These are phyloP conservation scores for Evansstolkia leycettana DNA, from an alignment of 495 filamentous ascomycete genomes.

Conservation along the genomic window DNA sequence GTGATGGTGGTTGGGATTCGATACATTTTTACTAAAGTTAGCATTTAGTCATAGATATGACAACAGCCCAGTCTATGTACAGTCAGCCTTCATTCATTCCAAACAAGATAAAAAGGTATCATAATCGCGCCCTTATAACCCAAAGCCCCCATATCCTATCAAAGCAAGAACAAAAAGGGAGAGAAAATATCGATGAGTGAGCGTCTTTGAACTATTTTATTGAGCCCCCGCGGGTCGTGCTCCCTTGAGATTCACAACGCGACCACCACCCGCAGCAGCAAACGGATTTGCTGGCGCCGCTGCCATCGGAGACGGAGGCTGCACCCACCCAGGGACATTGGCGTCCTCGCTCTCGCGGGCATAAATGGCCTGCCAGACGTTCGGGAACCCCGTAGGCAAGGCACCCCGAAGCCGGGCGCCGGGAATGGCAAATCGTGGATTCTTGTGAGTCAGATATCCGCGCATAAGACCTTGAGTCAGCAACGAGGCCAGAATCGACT, in stretches of 20 bases:
- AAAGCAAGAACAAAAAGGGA: too few relatives aligned
- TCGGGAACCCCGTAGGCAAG: constrained; percentile 50
- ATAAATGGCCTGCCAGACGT: constrained; percentile 44
- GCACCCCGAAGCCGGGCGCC: constrained; percentile 56
- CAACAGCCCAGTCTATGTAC: too few relatives aligned
- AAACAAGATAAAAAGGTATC: too few relatives aligned
- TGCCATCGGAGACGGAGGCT: constrained; percentile 12
- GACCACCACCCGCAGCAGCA: constrained; percentile 19
- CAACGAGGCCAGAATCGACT: constrained; percentile 62
- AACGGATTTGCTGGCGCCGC: constrained; percentile 2
- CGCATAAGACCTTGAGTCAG: constrained; percentile 73
- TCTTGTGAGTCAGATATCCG: constrained; percentile 72
- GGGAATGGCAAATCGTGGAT: constrained; percentile 66
- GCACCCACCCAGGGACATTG: constrained; percentile 46
- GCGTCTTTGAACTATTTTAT: too few relatives aligned
- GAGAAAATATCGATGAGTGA: too few relatives aligned
- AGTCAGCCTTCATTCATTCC: too few relatives aligned
- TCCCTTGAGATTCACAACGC: constrained; percentile 42
- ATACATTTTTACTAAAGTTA: too few relatives aligned
- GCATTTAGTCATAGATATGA: too few relatives aligned
- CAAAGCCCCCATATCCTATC: too few relatives aligned
- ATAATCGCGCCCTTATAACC: too few relatives aligned
- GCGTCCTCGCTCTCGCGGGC: constrained; percentile 26
- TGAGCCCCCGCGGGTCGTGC: constrained; percentile 39
- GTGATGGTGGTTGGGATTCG: too few relatives aligned